phyloP scores from a whole-genome alignment of 257 asterid genomes.

The Sherardia arvensis region DNA sequence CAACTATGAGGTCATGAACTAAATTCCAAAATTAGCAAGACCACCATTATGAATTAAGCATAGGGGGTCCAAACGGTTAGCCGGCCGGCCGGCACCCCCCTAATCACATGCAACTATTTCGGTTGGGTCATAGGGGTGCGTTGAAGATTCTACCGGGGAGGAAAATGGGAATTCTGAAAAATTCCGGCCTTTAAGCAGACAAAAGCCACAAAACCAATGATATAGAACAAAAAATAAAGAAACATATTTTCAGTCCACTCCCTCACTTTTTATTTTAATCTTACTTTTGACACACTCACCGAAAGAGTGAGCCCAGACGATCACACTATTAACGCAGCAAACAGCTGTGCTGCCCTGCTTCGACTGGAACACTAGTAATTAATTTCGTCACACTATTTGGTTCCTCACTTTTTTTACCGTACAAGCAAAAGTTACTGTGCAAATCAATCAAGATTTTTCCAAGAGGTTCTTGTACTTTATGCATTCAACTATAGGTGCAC shows the following conservation, averaged over 20 bases:
- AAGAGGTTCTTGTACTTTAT: background rate
- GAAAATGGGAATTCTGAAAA: slow-evolving; percentile 9
- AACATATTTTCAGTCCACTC: background rate
- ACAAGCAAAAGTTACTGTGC: slow-evolving; percentile 13
- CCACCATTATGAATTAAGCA: background rate
- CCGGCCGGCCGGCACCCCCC: background rate
- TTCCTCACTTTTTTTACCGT: background rate
- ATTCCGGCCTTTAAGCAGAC: slow-evolving; percentile 13
- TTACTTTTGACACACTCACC: slow-evolving; percentile 10
- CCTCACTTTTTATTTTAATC: background rate
- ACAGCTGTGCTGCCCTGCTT: slow-evolving; percentile 10
- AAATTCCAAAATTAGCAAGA: background rate
- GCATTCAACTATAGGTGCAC: background rate
- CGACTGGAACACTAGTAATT: background rate
- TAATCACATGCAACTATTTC: slow-evolving; percentile 12
- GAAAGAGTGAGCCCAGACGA: slow-evolving; percentile 6
- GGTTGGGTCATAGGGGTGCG: slow-evolving; percentile 5
- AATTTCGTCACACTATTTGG: slow-evolving; percentile 1
- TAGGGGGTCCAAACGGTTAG: background rate
- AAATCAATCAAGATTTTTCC: background rate
- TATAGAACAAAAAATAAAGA: background rate
- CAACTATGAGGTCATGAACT: background rate
- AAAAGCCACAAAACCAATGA: slow-evolving; percentile 9
- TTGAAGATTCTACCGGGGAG: slow-evolving; percentile 6
- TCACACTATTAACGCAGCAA: background rate